Percentiles rank a stretch among this genome's conserved stretches.
phyloP scores from a whole-genome alignment of 495 filamentous ascomycete species.

The Gamarada debralockiae region DNA sequence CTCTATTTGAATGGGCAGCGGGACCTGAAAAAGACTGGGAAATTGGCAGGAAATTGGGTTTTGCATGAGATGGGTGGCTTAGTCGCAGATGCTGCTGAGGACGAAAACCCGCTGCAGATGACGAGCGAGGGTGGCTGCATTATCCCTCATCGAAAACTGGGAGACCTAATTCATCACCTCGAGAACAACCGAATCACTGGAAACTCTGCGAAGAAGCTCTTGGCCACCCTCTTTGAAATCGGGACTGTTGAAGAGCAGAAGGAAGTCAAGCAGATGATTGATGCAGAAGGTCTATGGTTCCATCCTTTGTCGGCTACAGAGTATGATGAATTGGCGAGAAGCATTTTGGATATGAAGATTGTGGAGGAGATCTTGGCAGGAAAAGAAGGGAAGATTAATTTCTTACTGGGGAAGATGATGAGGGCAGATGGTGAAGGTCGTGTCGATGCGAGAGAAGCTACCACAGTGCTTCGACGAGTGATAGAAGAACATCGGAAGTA shows the following conservation, averaged over 20 bases:
- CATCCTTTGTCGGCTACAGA: slow-evolving; percentile 54
- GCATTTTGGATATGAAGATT: slow-evolving; percentile 52
- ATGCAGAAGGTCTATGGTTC: slow-evolving; percentile 62
- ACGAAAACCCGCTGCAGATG: slow-evolving; percentile 26
- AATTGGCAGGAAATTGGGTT: slow-evolving; percentile 64
- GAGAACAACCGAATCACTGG: slow-evolving; percentile 67
- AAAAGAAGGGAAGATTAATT: slow-evolving; percentile 72
- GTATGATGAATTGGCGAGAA: slow-evolving; percentile 53
- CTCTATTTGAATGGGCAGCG: not conserved
- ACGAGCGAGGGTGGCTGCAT: slow-evolving; percentile 33
- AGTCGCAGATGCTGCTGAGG: slow-evolving; percentile 30
- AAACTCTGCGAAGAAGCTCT: slow-evolving; percentile 68
- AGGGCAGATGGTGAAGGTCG: slow-evolving; percentile 66
- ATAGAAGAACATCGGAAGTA: slow-evolving; percentile 13
- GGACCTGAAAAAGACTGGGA: slow-evolving; percentile 22
- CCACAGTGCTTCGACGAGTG: slow-evolving; percentile 27
- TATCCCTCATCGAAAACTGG: slow-evolving; percentile 58
- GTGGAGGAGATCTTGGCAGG: slow-evolving; percentile 63
- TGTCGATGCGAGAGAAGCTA: slow-evolving; percentile 71
- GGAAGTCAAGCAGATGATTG: slow-evolving; percentile 55
- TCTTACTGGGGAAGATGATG: slow-evolving; percentile 92
- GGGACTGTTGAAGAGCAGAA: slow-evolving; percentile 41
- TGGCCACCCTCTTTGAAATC: slow-evolving; percentile 54
- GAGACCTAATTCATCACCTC: slow-evolving; percentile 62
- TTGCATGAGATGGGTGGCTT: slow-evolving; percentile 87